These are phyloP conservation scores for Furcasterigmium furcatum DNA, from an alignment of 2,329 filamentous ascomycete genomes.

Conservation along the genomic window DNA sequence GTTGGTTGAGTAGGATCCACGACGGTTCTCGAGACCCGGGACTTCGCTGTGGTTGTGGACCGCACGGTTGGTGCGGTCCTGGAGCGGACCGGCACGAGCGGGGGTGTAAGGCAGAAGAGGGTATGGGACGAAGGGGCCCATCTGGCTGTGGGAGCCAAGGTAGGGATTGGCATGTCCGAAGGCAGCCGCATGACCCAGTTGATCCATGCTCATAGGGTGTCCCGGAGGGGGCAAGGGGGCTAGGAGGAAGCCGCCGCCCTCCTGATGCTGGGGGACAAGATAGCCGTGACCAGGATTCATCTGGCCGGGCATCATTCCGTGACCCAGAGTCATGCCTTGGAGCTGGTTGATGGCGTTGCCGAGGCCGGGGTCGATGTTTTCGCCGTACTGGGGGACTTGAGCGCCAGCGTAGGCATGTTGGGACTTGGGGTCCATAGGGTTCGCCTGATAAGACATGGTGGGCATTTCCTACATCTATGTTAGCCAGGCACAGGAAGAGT, in stretches of 20 bases:
- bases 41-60: slow-evolving; percentile 44
- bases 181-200: slow-evolving; percentile 12
- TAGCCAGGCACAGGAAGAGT: background rate
- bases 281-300: slow-evolving; percentile 30
- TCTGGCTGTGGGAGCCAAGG: slow-evolving; percentile 26
- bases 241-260: slow-evolving; percentile 33
- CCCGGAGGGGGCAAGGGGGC: slow-evolving; percentile 29
- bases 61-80: slow-evolving; percentile 41
- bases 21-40: slow-evolving; percentile 61
- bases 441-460: slow-evolving; percentile 29
- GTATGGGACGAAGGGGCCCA: slow-evolving; percentile 27
- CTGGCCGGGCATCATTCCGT: slow-evolving; percentile 23
- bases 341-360: slow-evolving; percentile 9
- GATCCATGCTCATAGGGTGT: slow-evolving; percentile 26
- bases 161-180: slow-evolving; percentile 17
- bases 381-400: slow-evolving; percentile 10
- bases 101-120: slow-evolving; percentile 49
- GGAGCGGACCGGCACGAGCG: slow-evolving; percentile 39
- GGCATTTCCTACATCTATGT: slow-evolving; percentile 6
- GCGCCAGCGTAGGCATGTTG: slow-evolving; percentile 12
- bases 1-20: slow-evolving; percentile 65
- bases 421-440: slow-evolving; percentile 30
- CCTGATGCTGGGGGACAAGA: slow-evolving; percentile 26
- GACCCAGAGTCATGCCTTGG: slow-evolving; percentile 29
- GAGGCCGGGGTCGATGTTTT: slow-evolving; percentile 6